phyloP scores from a whole-genome alignment of 345 rosid species.

The Conringia planisiliqua region DNA sequence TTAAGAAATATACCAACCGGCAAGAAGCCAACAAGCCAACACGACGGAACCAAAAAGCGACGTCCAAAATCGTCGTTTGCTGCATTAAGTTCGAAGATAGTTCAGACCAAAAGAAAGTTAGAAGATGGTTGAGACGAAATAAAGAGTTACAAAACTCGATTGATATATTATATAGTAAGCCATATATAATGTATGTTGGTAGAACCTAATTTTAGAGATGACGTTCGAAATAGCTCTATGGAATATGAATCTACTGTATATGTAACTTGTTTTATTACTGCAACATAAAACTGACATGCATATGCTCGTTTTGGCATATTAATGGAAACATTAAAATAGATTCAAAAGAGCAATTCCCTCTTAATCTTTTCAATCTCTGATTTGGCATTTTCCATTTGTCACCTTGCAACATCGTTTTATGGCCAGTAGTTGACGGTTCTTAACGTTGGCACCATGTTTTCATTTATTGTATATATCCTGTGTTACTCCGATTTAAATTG shows the following conservation, averaged over 20 bases:
- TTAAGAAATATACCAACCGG: slow-evolving; percentile 29
- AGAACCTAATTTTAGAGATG: background rate
- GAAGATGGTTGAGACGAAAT: background rate
- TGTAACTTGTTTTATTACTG: background rate
- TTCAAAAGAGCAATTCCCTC: no score
- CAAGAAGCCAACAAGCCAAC: slow-evolving; percentile 24
- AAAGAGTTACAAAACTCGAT: background rate
- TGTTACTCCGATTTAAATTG: no score
- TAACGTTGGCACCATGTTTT: no score
- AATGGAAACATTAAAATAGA: no score
- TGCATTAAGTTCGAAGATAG: slow-evolving; percentile 5
- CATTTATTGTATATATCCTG: no score
- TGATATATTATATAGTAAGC: background rate
- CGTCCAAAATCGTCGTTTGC: slow-evolving; percentile 10
- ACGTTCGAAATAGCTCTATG: background rate
- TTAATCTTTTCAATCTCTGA: no score
- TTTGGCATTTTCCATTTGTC: no score
- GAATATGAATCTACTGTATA: background rate
- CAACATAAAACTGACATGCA: background rate
- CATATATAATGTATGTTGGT: background rate
- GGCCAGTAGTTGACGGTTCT: no score
- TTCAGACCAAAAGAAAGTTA: slow-evolving; percentile 18
- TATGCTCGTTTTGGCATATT: no score
- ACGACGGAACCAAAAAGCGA: slow-evolving; percentile 10
- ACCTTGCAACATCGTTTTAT: no score